Evolutionary conservation across 495 filamentous ascomycete genomes (phyloP).

Genomic region (Lasiosphaeria hispida): DNA sequence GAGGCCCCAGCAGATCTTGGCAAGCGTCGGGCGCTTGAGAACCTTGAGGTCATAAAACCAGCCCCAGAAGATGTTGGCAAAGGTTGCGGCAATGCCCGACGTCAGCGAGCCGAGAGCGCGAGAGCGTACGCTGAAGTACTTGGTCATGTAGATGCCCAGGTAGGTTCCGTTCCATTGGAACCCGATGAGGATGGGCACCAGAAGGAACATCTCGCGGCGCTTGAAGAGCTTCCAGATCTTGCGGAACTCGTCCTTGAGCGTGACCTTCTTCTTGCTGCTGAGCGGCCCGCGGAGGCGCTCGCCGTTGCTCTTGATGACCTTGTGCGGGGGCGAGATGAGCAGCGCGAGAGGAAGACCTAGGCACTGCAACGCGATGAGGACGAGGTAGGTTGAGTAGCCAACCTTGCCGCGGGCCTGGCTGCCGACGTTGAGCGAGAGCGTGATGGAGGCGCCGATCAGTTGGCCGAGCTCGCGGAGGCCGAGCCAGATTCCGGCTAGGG

Average conservation of each 20-base stretch:
- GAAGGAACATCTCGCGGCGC: conserved; percentile 48
- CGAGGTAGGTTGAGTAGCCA: conserved; percentile 52
- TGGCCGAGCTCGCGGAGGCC: conserved; percentile 56
- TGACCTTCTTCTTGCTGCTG: conserved; percentile 41
- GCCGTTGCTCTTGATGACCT: conserved; percentile 53
- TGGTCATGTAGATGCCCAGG: conserved; percentile 57
- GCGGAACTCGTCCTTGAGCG: conserved; percentile 40
- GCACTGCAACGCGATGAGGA: conserved; percentile 53
- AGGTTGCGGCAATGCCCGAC: conserved; percentile 46
- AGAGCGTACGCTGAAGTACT: conserved; percentile 57
- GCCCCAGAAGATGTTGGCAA: conserved; percentile 49
- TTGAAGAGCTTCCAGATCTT: conserved; percentile 48
- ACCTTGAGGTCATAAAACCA: conserved; percentile 44
- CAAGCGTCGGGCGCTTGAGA: conserved; percentile 34
- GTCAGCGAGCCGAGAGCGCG: conserved; percentile 50
- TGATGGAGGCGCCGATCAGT: conserved; percentile 55
- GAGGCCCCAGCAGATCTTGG: conserved; percentile 34
- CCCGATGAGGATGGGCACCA: conserved; percentile 55
- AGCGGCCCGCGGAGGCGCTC: conserved; percentile 32
- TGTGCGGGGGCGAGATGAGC: conserved; percentile 50
- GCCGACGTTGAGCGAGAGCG: conserved; percentile 52
- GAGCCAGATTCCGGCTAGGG: conserved; percentile 53
- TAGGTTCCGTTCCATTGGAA: conserved; percentile 57
- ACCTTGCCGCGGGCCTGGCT: conserved; percentile 51
- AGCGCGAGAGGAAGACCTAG: conserved; percentile 52